These are phyloP conservation scores for Malania oleifera DNA, from an alignment of 164 flowering plant genomes.

Conservation along the genomic window DNA sequence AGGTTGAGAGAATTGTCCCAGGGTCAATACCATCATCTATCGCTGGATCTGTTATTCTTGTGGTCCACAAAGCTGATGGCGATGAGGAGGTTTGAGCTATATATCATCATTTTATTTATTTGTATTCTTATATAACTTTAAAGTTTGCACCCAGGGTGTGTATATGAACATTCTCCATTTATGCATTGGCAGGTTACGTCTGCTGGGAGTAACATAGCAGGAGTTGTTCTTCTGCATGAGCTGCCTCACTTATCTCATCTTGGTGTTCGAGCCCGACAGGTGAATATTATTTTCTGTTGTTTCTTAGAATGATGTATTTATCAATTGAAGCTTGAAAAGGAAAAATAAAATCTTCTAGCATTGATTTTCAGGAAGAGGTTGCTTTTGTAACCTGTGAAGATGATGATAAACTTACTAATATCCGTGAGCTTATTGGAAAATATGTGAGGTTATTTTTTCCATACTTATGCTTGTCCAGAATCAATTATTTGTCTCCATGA, in stretches of 20 bases:
- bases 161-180: not conserved
- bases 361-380: constrained; percentile 72
- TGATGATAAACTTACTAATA: constrained; percentile 55
- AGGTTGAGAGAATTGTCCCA: constrained; percentile 83
- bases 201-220: constrained; percentile 73
- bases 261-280: constrained; percentile 98
- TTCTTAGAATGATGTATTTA: not conserved
- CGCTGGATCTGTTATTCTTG: constrained; percentile 72
- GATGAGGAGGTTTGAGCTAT: constrained; percentile 78
- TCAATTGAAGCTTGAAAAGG: not conserved
- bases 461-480: not conserved
- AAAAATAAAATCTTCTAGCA: not conserved
- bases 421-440: constrained; percentile 49
- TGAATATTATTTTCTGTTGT: constrained; percentile 25
- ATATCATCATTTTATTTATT: constrained; percentile 1
- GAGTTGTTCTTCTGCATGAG: constrained; percentile 91
- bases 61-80: constrained; percentile 92
- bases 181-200: constrained; percentile 63
- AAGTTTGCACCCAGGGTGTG: not conserved
- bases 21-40: constrained; percentile 62
- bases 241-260: constrained; percentile 96
- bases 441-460: constrained; percentile 55
- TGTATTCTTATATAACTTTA: not conserved
- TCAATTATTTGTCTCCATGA: not conserved
- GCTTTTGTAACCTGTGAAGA: constrained; percentile 97